Base-by-base conservation (phyloP, 371 early-diverging fungal genomes). In the Funneliformis caledonium region DNA sequence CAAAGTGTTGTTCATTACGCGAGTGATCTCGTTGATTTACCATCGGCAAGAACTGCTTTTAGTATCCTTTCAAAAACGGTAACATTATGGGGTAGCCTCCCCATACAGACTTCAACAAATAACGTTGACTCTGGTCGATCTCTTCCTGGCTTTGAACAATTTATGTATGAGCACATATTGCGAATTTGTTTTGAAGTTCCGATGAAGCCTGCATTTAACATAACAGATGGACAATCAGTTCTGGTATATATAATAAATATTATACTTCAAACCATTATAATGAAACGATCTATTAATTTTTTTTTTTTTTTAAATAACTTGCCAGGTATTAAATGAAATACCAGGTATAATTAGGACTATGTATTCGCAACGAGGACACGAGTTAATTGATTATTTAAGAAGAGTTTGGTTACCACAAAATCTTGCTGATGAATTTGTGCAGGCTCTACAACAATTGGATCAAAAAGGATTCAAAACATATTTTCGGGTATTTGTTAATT, bases 161-260 rank as follows among this genome's bases (percentile, higher is more conserved):
- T 97, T 85, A 91, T 96, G 59, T 94, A 93, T 83, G 92, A 93
- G 76, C 90, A 91, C 62, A 91, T 96, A 33, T 83, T 95, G 16
- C 93, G 94, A 31, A 86, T 90, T 68, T 90, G 94, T 48, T 97
- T 98, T 80, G 92, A 94, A 79, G 91, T 96, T 26, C 96, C 97
- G 0, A 89, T 94, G 86, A 91, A 92, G 50, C 81, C 91, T 5
- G 88, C 86, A 19, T 98, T 97, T 85, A 90, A 94, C 82, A 82
- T 93, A 33, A 83, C 89, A 16, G 97, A 97, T 83, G 97, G 94
- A 11, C 94, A 96, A 84, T 88, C 94, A 1, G 84, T 91, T 70
- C 81, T 95, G 86, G 94, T 91, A 87, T 82, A 62, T 14, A 56
- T 22, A 26, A 26, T 14, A 3, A 22, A 52, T 22, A 12, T 37